Percentiles rank a stretch among this genome's conserved stretches.
Evolutionary conservation across 1,284 basidiomycete species (phyloP).

Genomic region (Sanghuangporus baumii): DNA sequence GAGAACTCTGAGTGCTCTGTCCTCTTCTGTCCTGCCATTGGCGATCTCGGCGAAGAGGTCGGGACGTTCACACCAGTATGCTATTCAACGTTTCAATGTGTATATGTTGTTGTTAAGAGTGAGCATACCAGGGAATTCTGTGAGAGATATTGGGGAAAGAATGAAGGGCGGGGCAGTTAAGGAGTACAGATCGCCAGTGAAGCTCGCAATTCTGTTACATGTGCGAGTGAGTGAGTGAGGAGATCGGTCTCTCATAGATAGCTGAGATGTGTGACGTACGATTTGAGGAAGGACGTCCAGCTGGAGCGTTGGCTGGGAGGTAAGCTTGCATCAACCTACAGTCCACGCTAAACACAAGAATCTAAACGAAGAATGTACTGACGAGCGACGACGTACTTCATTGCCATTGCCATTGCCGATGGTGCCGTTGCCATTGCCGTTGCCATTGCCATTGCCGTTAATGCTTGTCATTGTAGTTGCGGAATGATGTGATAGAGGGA

Average conservation of each 20-base stretch:
- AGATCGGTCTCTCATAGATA: too few relatives aligned
- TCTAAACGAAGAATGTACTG: not conserved
- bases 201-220: conserved; percentile 59
- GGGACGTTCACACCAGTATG: conserved; percentile 92
- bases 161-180: conserved; percentile 96
- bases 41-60: conserved; percentile 81
- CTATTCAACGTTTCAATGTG: conserved; percentile 30
- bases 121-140: conserved; percentile 78
- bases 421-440: too few relatives aligned
- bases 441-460: not conserved
- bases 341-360: not conserved
- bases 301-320: conserved; percentile 55
- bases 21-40: conserved; percentile 65
- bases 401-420: not conserved
- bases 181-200: conserved; percentile 89
- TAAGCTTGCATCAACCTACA: conserved; percentile 6
- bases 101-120: not conserved
- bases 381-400: not conserved
- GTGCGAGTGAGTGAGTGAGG: not conserved
- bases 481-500: not conserved
- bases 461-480: not conserved
- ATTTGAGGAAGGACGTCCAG: conserved; percentile 80
- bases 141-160: conserved; percentile 78
- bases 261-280: conserved; percentile 40
- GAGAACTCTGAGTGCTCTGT: conserved; percentile 70